Evolutionary conservation across 371 early-diverging fungal species (phyloP), one percentile per base, ranked within the genome.

Genomic region (Dinochytrium kinnereticum): DNA sequence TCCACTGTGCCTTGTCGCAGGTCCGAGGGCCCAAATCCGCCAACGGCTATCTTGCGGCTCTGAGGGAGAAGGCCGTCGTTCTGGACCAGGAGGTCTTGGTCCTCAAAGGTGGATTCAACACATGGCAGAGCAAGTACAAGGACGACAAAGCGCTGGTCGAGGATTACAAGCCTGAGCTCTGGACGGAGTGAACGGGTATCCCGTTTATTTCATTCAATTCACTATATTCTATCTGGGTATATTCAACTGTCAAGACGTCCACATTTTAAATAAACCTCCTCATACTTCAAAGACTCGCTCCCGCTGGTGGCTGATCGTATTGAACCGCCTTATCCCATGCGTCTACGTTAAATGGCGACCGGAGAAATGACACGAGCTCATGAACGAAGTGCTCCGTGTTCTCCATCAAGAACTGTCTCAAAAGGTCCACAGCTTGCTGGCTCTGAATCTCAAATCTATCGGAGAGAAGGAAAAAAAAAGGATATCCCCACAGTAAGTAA

Each of bases 1-100:
- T 96, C 74, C 95, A 95, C 75, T 96, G 96, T 74, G 92, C 93
- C 2, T 78, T 94, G 31, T 94, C 94, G 17, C 94, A 95, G 79
- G 91, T 91, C 1, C 77, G 81, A 2, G 82, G 96, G 0, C 96
- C 96, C 40, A 94, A 93, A 75, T 87, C 91, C 34, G 96, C 95
- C 1, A 85, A 90, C 40, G 89, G 89, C 15, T 94, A 93, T 79
- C 77, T 80, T 5, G 89, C 91, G 39, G 84, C 86, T 13, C 73
- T 91, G 31, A 64, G 77, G 5, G 68, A 74, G 73, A 77, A 82
- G 73, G 76, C 44, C 64, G 55, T 51, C 53, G 64, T 30, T 74
- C 70, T 68, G 37, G 55, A 26, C 44, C 78, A 72, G 77, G 75
- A 91, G 81, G 86, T 94, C 31, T 84, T 84, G 34, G 87, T 93